phyloP scores from a whole-genome alignment of 768 basidiomycete genomes.

The Suillus paluster region DNA sequence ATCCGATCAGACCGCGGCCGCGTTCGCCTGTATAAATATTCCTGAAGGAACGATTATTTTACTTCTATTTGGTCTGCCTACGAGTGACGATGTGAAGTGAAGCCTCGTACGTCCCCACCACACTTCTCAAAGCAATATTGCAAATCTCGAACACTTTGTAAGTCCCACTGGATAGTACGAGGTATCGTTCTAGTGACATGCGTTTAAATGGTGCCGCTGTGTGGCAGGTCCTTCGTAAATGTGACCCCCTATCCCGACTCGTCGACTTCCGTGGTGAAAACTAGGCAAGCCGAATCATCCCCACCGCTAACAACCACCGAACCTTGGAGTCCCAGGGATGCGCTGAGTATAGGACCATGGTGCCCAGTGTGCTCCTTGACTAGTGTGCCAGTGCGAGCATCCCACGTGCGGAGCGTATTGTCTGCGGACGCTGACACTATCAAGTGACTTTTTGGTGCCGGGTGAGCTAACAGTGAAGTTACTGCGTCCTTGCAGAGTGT shows the following conservation, averaged over 20 bases:
- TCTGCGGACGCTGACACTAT: slow-evolving; percentile 90
- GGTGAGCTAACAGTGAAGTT: slow-evolving; percentile 77
- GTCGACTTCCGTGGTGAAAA: slow-evolving; percentile 67
- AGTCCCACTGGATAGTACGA: neutral
- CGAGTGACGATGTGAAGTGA: too few species aligned
- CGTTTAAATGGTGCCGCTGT: neutral
- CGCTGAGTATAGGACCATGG: slow-evolving; percentile 71
- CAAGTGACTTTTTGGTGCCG: slow-evolving; percentile 74
- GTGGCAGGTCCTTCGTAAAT: neutral
- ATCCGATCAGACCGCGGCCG: too few species aligned
- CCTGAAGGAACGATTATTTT: too few species aligned
- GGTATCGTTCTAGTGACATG: neutral
- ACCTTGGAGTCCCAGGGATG: slow-evolving; percentile 72
- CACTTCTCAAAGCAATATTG: too few species aligned
- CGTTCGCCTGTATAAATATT: too few species aligned
- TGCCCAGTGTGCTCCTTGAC: slow-evolving; percentile 86
- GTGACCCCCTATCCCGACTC: slow-evolving; percentile 12
- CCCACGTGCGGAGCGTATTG: slow-evolving; percentile 88
- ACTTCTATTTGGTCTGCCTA: too few species aligned
- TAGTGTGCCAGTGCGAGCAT: slow-evolving; percentile 81
- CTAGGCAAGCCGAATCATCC: slow-evolving; percentile 87
- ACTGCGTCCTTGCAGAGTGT: slow-evolving; percentile 71
- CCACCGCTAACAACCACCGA: slow-evolving; percentile 84
- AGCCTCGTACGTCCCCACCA: too few species aligned
- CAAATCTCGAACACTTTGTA: neutral